Evolutionary conservation across 306 rosid species (phyloP).

Genomic region (Cucurbita pepo): DNA sequence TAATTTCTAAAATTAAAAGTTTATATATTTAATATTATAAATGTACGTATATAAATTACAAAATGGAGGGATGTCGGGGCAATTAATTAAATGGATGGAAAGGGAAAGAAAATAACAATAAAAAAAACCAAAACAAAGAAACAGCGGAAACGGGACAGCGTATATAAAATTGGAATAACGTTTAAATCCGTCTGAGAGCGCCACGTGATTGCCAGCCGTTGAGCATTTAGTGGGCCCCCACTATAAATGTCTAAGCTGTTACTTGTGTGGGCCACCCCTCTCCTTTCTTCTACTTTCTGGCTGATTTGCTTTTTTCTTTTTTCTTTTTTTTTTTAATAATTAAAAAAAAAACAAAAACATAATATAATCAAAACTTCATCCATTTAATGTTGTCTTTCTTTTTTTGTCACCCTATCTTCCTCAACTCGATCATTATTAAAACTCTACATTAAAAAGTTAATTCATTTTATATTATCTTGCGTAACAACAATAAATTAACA

Average conservation of each 20-base stretch:
- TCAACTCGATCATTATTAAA: no score
- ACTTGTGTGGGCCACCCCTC: neutral
- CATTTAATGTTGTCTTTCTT: no score
- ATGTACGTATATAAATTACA: no score
- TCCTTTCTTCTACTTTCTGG: neutral
- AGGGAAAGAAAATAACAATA: neutral
- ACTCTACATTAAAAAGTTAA: no score
- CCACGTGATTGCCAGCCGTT: constrained; percentile 9
- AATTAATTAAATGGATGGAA: neutral
- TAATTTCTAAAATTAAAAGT: no score
- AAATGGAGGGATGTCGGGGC: neutral
- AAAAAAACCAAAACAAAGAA: neutral
- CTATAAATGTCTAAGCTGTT: neutral
- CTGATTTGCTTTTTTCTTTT: neutral
- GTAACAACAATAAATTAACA: no score
- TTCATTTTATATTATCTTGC: no score
- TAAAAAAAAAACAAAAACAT: no score
- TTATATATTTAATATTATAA: no score
- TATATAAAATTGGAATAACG: neutral
- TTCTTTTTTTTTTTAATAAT: no score
- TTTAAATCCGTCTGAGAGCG: neutral
- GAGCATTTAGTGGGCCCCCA: neutral
- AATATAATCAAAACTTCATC: no score
- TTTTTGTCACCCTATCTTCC: no score
- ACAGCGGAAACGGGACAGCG: neutral